Evolutionary conservation across 176 grass and related monocot species (phyloP), one percentile per base, ranked within the genome.

Genomic region (Guadua angustifolia): DNA sequence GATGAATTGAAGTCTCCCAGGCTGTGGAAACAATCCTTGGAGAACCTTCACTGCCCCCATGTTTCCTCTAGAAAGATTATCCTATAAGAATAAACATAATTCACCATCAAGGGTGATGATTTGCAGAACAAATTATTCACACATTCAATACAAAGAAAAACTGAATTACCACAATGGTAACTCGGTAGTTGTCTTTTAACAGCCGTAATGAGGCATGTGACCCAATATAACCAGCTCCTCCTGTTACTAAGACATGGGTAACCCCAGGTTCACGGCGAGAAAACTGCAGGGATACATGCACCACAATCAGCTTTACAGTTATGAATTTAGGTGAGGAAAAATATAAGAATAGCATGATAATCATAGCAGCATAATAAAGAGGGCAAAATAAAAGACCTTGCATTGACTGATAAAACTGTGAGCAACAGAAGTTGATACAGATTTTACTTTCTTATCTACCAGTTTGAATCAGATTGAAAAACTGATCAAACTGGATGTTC

Each of bases 11-110:
- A 94, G 87, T 83, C 85, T 92, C 45, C 93, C 93, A 84, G 82
- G 87, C 47, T 92, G 85, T 2, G 93, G 93, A 85, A 92, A 94
- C 52, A 94, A 79, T 64, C 81, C 77, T 78, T 90, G 87, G 21
- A 94, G 85, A 83, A 92, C 82, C 71, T 90, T 94, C 50, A 94
- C 79, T 45, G 92, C 92, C 57, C 89, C 89, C 70, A 86, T 89
- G 66, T 94, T 94, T 86, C 92, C 92, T 88, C 92, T 92, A 70
- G 92, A 94, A 69, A 94, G 92, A 84, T 94, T 94, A 86, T 94
- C 92, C 92, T 92, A 70, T 6, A 61, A 57, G 44, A 73, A 55
- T 9, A 33, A 70, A 32, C 72, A 74, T 43, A 68, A 10, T 29
- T 52, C 21, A 40, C 66, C 58, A 86, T 71, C 65, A 65, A 66